These are phyloP conservation scores for Talaromyces verruculosus DNA, from an alignment of 2,329 filamentous ascomycete species.

Conservation along the genomic window DNA sequence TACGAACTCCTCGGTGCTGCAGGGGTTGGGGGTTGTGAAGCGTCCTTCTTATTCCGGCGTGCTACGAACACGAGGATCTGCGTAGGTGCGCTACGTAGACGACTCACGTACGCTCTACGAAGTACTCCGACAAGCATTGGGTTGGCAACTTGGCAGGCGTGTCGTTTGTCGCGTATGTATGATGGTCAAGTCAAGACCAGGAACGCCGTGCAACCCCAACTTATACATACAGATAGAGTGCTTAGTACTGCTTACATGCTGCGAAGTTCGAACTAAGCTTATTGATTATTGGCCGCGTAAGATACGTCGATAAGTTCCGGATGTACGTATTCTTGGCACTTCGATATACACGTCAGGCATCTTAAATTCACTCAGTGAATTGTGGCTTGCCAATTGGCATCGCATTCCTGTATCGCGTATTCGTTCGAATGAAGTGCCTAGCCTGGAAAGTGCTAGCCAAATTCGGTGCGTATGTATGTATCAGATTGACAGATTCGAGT, in stretches of 20 bases:
- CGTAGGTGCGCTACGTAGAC: not conserved
- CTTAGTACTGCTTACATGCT: not conserved
- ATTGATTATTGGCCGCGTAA: not conserved
- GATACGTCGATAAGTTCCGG: not conserved
- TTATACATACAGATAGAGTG: not conserved
- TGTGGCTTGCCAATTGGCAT: not conserved
- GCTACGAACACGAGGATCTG: not conserved
- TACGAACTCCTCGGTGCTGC: not conserved
- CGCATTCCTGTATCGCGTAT: not conserved
- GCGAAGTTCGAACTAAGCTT: not conserved
- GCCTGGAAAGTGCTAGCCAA: not conserved
- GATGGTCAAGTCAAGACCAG: not conserved
- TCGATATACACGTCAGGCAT: not conserved
- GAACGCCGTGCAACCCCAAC: not conserved
- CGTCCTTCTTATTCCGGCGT: not conserved
- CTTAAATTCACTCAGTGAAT: not conserved
- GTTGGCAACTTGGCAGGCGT: not conserved
- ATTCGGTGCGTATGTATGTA: not conserved
- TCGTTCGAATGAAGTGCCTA: not conserved
- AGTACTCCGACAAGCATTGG: not conserved
- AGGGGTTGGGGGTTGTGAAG: not conserved
- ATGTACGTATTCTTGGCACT: not conserved
- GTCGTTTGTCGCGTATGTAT: not conserved
- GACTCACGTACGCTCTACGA: not conserved
- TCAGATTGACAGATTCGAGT: not conserved